These are phyloP conservation scores for Lecanosticta acicola DNA, from an alignment of 2,329 filamentous ascomycete genomes.

Conservation along the genomic window DNA sequence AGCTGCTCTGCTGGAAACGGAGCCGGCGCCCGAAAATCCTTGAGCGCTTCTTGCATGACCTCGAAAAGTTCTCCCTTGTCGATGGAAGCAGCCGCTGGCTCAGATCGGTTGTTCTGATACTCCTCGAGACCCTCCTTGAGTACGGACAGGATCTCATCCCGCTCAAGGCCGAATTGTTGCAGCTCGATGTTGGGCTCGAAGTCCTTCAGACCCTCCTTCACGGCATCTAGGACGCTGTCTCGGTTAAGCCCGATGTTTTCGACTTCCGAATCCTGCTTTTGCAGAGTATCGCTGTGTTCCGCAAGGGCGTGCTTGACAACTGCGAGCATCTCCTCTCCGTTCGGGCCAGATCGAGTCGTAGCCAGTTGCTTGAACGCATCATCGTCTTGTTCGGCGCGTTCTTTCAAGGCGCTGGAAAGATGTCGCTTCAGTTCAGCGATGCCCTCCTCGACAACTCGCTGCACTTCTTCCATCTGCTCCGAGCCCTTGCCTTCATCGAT, in stretches of 20 bases:
- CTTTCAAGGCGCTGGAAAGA: conserved; percentile 70
- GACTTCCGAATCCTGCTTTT: conserved; percentile 19
- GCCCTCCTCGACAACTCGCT: conserved; percentile 71
- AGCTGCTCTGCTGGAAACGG: conserved; percentile 61
- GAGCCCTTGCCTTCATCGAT: conserved; percentile 37
- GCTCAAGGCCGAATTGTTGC: conserved; percentile 82
- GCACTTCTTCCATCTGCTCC: conserved; percentile 61
- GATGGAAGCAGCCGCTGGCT: conserved; percentile 50
- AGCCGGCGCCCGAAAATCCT: conserved; percentile 61
- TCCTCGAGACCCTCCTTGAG: conserved; percentile 79
- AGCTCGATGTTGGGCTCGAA: conserved; percentile 92
- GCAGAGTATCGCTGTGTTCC: conserved; percentile 52
- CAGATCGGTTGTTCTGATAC: conserved; percentile 53
- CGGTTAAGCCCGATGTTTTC: conserved; percentile 37
- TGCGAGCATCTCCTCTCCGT: conserved; percentile 76
- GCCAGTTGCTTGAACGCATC: conserved; percentile 31
- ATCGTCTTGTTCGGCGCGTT: conserved; percentile 55
- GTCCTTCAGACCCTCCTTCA: conserved; percentile 85
- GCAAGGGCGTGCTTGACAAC: conserved; percentile 69
- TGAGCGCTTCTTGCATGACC: conserved; percentile 78
- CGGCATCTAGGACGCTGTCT: conserved; percentile 80
- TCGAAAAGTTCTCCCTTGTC: conserved; percentile 79
- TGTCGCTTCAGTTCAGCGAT: conserved; percentile 78
- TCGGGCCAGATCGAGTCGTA: conserved; percentile 37
- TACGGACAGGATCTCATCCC: conserved; percentile 82